A percentile compares a stretch with the other conserved stretches of the same genome.
Evolutionary conservation across 2,329 filamentous ascomycete species (phyloP).

Genomic region (Fusarium poae): DNA sequence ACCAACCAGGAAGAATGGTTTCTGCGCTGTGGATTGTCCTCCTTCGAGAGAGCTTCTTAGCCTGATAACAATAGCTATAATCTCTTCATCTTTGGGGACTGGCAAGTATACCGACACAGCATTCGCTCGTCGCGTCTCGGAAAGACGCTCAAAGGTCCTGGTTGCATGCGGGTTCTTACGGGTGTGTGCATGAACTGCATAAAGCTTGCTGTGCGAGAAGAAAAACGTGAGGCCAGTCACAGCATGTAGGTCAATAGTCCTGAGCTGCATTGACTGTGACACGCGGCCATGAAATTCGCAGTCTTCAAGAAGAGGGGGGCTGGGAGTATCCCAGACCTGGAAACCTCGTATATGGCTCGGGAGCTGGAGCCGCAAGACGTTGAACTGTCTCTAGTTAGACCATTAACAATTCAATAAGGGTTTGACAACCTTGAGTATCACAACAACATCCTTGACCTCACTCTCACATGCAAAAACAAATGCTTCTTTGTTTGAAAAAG

Average conservation of each 20-base stretch:
- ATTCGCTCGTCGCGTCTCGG: background rate
- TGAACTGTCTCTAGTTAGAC: slow-evolving; percentile 12
- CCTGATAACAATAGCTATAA: background rate
- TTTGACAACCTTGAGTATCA: slow-evolving; percentile 3
- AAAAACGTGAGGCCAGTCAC: slow-evolving; percentile 28
- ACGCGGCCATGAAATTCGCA: slow-evolving; percentile 22
- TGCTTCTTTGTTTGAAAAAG: slow-evolving; percentile 5
- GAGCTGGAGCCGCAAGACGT: slow-evolving; percentile 7
- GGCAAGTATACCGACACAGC: slow-evolving; percentile 11
- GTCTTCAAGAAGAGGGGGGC: slow-evolving; percentile 4
- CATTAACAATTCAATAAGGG: no score
- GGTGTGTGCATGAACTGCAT: slow-evolving; percentile 21
- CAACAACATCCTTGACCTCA: background rate
- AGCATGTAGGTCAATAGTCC: slow-evolving; percentile 10
- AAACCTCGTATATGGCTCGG: background rate
- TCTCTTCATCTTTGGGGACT: slow-evolving; percentile 16
- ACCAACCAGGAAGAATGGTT: slow-evolving; percentile 18
- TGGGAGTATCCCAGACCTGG: slow-evolving; percentile 28
- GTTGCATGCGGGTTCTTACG: background rate
- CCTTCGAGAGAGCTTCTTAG: slow-evolving; percentile 8
- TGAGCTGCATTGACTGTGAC: slow-evolving; percentile 18
- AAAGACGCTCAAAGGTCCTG: background rate
- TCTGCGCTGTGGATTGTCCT: slow-evolving; percentile 7
- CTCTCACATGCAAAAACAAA: slow-evolving; percentile 2
- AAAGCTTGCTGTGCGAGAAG: slow-evolving; percentile 26